Percentiles rank a stretch among this genome's conserved stretches.
phyloP scores from a whole-genome alignment of 2,329 filamentous ascomycete species.

The Paracamarosporium sp. region DNA sequence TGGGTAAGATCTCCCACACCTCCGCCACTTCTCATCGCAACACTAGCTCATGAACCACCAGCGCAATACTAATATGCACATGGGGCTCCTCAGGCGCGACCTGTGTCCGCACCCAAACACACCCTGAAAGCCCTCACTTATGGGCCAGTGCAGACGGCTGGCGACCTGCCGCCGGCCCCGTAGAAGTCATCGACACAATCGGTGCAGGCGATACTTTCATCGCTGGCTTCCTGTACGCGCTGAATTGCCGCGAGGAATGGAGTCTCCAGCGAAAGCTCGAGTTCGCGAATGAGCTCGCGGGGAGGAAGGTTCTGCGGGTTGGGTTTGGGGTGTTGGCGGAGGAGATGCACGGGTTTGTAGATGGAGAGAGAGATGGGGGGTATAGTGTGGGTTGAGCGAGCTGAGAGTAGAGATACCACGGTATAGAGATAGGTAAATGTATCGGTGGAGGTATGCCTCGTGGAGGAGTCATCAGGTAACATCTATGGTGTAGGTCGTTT shows the following conservation, averaged over 20 bases:
- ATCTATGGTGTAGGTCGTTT: too few relatives aligned
- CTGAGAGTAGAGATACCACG: too few relatives aligned
- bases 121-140: background rate
- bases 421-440: too few relatives aligned
- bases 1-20: slow-evolving; percentile 51
- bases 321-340: slow-evolving; percentile 58
- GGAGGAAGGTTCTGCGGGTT: slow-evolving; percentile 70
- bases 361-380: too few relatives aligned
- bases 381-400: too few relatives aligned
- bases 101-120: slow-evolving; percentile 48
- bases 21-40: too few relatives aligned
- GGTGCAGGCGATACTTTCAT: slow-evolving; percentile 80
- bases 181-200: slow-evolving; percentile 64
- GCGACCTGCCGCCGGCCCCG: slow-evolving; percentile 30
- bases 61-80: slow-evolving; percentile 62
- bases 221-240: slow-evolving; percentile 71
- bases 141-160: slow-evolving; percentile 25
- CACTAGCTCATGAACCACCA: slow-evolving; percentile 21
- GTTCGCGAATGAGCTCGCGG: slow-evolving; percentile 72
- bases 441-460: too few relatives aligned
- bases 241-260: slow-evolving; percentile 63
- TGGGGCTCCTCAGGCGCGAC: slow-evolving; percentile 65
- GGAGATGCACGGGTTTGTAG: too few relatives aligned
- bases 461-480: too few relatives aligned
- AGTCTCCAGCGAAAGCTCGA: slow-evolving; percentile 55